Base-by-base conservation (phyloP, 192 early-diverging fungal species). In the Ambispora gerdemannii region DNA sequence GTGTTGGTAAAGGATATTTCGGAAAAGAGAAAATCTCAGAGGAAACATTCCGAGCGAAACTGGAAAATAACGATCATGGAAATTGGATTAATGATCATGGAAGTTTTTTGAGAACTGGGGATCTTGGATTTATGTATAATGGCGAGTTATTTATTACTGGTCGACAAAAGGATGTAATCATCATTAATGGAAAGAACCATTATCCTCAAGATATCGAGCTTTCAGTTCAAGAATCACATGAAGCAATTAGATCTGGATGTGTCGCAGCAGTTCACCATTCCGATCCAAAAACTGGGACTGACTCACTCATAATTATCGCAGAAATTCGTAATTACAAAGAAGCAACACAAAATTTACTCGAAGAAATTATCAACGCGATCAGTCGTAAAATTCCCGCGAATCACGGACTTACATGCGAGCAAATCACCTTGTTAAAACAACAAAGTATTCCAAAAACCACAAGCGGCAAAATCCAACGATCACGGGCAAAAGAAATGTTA, bases 171-270 rank as follows among this genome's bases (percentile, higher is more conserved):
- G 65, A 67, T 51, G 65, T 67, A 0, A 67, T 67, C 3, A 67
- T 67, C 7, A 67, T 67, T 13, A 67, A 67, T 22, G 65, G 65
- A 0, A 67, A 67, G 4, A 67, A 67, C 28, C 65, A 67, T 52
- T 67, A 67, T 34, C 65, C 65, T 11, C 65, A 67, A 15, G 65
- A 67, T 10, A 67, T 67, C 7, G 65, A 67, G 38, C 6, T 67
- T 4, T 33, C 65, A 32, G 31, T 67, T 1, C 65, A 67, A 32
- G 30, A 53, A 50, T 67, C 31, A 34, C 65, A 67, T 53, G 25
- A 50, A 32, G 49, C 3, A 4, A 67, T 67, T 8, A 11, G 47
- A 67, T 50, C 65, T 19, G 65, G 65, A 34, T 67, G 65, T 53
- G 25, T 67, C 13, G 49, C 49, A 27, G 65, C 65, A 52, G 25